phyloP scores from a whole-genome alignment of 805 yeast species.

The Yarrowia osloensis region DNA sequence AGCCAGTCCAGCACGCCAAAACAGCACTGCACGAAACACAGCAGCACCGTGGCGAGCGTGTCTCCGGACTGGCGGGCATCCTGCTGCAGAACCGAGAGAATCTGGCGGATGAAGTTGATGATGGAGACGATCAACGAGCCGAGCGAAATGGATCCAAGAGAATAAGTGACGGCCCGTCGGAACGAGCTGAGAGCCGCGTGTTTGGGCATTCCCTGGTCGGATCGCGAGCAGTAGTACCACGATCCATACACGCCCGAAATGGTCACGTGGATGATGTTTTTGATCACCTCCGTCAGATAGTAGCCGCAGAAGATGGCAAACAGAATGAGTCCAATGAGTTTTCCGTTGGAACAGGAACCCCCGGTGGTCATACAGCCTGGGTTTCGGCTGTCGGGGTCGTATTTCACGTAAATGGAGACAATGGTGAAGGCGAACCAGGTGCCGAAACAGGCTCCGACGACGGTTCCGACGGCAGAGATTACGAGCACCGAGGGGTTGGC shows the following conservation, averaged over 20 bases:
- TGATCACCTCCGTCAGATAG: slow-evolving; percentile 77
- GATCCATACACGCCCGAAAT: slow-evolving; percentile 85
- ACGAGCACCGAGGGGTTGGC: slow-evolving; percentile 67
- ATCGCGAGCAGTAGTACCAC: slow-evolving; percentile 80
- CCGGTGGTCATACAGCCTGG: slow-evolving; percentile 53
- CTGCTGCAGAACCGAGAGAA: slow-evolving; percentile 55
- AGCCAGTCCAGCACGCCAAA: slow-evolving; percentile 74
- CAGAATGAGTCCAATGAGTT: slow-evolving; percentile 67
- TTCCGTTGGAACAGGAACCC: slow-evolving; percentile 60
- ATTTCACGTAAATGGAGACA: slow-evolving; percentile 77
- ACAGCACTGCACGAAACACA: slow-evolving; percentile 54
- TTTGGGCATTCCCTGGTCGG: slow-evolving; percentile 76
- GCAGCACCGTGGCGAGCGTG: slow-evolving; percentile 54
- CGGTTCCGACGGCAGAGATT: slow-evolving; percentile 61
- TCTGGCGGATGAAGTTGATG: slow-evolving; percentile 64
- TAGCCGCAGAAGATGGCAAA: slow-evolving; percentile 81
- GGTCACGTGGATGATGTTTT: slow-evolving; percentile 76
- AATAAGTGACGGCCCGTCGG: slow-evolving; percentile 75
- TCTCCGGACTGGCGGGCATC: slow-evolving; percentile 55
- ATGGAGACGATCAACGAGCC: slow-evolving; percentile 75
- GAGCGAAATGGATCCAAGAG: slow-evolving; percentile 87
- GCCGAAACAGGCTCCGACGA: slow-evolving; percentile 63
- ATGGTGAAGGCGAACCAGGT: slow-evolving; percentile 66
- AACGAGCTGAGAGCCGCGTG: slow-evolving; percentile 82
- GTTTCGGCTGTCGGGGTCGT: slow-evolving; percentile 48